Evolutionary conservation across 2,329 filamentous ascomycete genomes (phyloP).

Genomic region (Drechslera avenae): DNA sequence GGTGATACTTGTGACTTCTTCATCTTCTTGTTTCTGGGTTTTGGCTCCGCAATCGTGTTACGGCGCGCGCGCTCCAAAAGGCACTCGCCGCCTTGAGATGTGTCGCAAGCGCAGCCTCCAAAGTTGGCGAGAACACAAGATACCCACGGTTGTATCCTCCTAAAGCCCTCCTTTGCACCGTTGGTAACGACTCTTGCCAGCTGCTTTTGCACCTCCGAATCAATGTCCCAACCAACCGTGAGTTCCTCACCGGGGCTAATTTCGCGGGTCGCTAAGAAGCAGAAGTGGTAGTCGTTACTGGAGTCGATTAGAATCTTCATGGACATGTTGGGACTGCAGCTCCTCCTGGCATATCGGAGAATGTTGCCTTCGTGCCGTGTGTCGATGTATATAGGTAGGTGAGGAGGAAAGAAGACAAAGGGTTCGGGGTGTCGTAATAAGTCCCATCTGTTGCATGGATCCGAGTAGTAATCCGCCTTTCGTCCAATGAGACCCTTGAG

Average conservation of each 20-base stretch:
- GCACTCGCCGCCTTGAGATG: constrained; percentile 43
- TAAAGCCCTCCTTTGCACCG: constrained; percentile 64
- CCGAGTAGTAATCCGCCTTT: constrained; percentile 54
- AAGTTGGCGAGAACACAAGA: constrained; percentile 75
- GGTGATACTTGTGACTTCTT: constrained; percentile 59
- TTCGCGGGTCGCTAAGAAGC: constrained; percentile 81
- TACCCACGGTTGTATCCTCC: constrained; percentile 69
- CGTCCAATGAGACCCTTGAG: constrained; percentile 65
- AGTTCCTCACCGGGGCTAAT: constrained; percentile 77
- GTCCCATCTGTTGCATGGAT: constrained; percentile 55
- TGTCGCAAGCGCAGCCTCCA: constrained; percentile 76
- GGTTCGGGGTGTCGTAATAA: constrained; percentile 57
- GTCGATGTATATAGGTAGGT: constrained; percentile 90
- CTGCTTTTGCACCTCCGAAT: constrained; percentile 56
- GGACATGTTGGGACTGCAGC: constrained; percentile 87
- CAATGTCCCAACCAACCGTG: constrained; percentile 64
- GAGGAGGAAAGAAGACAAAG: constrained; percentile 73
- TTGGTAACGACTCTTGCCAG: constrained; percentile 67
- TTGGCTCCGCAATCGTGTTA: constrained; percentile 40
- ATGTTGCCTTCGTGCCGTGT: constrained; percentile 84
- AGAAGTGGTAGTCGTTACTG: constrained; percentile 77
- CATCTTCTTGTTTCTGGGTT: constrained; percentile 57
- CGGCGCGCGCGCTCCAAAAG: constrained; percentile 45
- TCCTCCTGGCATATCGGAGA: constrained; percentile 87
- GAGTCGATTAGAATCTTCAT: constrained; percentile 85